Evolutionary conservation across 1,284 basidiomycete species (phyloP), one percentile per base, ranked within the genome.

Genomic region (Stygiomarasmius scandens): DNA sequence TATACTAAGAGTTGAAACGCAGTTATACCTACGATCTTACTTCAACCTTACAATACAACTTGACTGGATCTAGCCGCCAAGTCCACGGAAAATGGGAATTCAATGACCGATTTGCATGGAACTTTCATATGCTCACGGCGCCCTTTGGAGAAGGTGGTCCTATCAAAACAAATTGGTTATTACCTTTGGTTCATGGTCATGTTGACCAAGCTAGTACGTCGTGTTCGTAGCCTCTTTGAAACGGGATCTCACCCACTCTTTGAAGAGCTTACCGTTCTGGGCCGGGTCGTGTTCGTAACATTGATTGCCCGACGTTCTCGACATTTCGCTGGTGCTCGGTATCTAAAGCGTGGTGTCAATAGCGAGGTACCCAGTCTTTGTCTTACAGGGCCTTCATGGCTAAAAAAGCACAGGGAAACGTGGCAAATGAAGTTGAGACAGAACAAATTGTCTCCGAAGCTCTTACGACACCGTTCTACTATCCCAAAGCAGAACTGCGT

Each of bases 351-450:
- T 56, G 97, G 97, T 1, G 93, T 96, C 20, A 96, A 98, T 66
- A 92, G 96, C 63, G 87, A 94, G 78, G 92, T 92, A 52, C 8
- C 65, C 54, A 38, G 16, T 50, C 48, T 5, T n/a, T 20, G 3
- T 0, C 34, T n/a, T n/a, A n/a, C n/a, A n/a, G n/a, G n/a, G 27
- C 32, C 44, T 62, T 32, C 16, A 24, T 14, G 44, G 38, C 51
- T 46, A 14, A 48, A 44, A 48, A 49, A n/a, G 29, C 25, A 3
- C 65, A 96, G 92, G 97, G 97, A 1, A 93, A 98, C 68, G 97
- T 99, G 1, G 97, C 96, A 1, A 99, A 99, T 67, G 97, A 99
- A 73, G 97, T 99, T 2, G 97, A 99, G 74, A 98, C 96, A 0
- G 97, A 99, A 68, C 97, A 99, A 69, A 97, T 99, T 53, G 96